Evolutionary conservation across 2,329 filamentous ascomycete species (phyloP), one percentile per base, ranked within the genome.

Genomic region (Ophiostoma sp.): DNA sequence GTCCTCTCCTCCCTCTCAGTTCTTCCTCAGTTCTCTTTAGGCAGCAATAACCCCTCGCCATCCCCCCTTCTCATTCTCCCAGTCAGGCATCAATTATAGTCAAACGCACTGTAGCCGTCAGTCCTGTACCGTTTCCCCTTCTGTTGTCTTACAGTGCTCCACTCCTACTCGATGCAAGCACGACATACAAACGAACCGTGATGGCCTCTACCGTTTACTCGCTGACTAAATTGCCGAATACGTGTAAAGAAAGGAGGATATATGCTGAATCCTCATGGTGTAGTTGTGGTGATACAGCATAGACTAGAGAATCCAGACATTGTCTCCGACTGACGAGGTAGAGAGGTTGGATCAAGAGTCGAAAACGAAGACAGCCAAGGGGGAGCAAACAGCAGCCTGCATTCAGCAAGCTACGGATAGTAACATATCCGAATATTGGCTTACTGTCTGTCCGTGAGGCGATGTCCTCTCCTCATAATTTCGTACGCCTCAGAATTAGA

Each of bases 371-470:
- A 58, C 18, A 62, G n/a, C 27, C 27, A 27, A 27, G 27, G 27
- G 27, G 27, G 27, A 27, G 27, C 27, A 27, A 27, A 27, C 27
- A 27, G 27, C 27, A 27, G 27, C 27, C 27, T 27, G 27, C 27
- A 27, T 27, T 27, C 27, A 36, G 16, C 58, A 41, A 4, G 58
- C 41, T 38, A 2, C 58, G 58, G 58, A 16, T 62, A 62, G 58
- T 40, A 38, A n/a, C 58, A 12, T 62, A 41, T 62, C 58, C 58
- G 36, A 40, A 62, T 41, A 62, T 41, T 62, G 58, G 55, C 58
- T 62, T 38, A 42, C 36, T 14, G 36, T 41, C 38, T 40, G 27
- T 12, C 16, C 52, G 36, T 60, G 27, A 36, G 1, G 1, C 3
- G 18, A 16, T 36, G n/a, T 5, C 27, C 5, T 6, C 49, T 60